Base-by-base conservation (phyloP, 768 basidiomycete species). In the Agrocybe praecox region DNA sequence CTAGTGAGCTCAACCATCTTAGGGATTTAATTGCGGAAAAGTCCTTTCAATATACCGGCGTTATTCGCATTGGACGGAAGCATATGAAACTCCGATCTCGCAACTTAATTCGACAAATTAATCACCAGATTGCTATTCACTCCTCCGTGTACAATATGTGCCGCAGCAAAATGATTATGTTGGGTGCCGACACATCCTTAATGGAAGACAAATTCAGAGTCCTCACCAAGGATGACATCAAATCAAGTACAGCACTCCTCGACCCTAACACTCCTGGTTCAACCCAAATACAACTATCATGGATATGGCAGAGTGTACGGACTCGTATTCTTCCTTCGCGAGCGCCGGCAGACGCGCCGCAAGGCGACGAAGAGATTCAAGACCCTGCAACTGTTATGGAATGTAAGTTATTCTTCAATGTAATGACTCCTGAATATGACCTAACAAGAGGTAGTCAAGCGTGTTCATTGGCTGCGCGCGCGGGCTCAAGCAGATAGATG, bases 401-500 rank as follows among this genome's bases (percentile, higher is more conserved):
- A 55, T 61, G 60, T 61, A 52, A 52, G 45, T 56, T 2, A 6
- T 32, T 34, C 34, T 24, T 32, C 10, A 8, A 44, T 46, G n/a
- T n/a, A n/a, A n/a, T 26, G 43, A 36, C 32, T 26, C 19, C 12
- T 6, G 4, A 34, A 8, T 34, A 15, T 8, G 15, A 34, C n/a
- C n/a, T 14, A 36, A 32, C 1, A 22, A 43, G 11, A 12, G 1
- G 2, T 33, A 65, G 61, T 60, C 44, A 44, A 55, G 36, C 49
- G 53, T 11, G 56, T 65, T 11, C 61, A 65, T 32, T 65, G 64
- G 61, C 18, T 65, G 21, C 56, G 54, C 9, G 64, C 58, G 6
- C 29, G 56, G 17, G 56, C 61, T 1, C 52, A 60, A 34, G 29
- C n/a, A 8, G 3, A 48, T 4, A 23, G 61, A 24, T 62, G 58